Evolutionary conservation across 2,329 filamentous ascomycete genomes (phyloP).

Genomic region (Xylaria digitata): DNA sequence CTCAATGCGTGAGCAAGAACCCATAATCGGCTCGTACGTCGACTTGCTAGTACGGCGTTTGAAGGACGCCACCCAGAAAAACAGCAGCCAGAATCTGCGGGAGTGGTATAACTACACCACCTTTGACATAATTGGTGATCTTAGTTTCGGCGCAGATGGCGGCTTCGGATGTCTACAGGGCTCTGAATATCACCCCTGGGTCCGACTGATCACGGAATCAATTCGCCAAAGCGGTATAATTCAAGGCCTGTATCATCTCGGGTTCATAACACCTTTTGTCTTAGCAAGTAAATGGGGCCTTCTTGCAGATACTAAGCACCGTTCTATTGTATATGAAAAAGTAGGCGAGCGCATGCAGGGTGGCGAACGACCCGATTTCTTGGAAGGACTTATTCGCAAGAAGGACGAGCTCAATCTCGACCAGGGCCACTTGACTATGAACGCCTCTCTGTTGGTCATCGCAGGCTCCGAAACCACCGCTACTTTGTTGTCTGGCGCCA

Average conservation of each 20-base stretch:
- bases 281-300: conserved; percentile 15
- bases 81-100: conserved; percentile 45
- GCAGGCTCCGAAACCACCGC: conserved; percentile 65
- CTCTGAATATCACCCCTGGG: conserved; percentile 52
- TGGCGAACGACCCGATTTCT: conserved; percentile 48
- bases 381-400: conserved; percentile 48
- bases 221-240: conserved; percentile 39
- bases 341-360: conserved; percentile 45
- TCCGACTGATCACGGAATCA: conserved; percentile 44
- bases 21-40: conserved; percentile 53
- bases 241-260: conserved; percentile 25
- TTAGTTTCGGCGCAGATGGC: conserved; percentile 56
- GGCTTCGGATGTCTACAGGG: conserved; percentile 53
- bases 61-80: conserved; percentile 23
- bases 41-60: conserved; percentile 51
- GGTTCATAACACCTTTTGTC: conserved; percentile 21
- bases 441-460: conserved; percentile 51
- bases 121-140: conserved; percentile 59
- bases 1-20: conserved; percentile 56
- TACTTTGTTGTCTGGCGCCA: conserved; percentile 55
- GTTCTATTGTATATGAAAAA: conserved; percentile 42
- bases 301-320: conserved; percentile 31
- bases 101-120: conserved; percentile 56
- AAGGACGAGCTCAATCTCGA: conserved; percentile 43
- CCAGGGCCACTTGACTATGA: conserved; percentile 34